Evolutionary conservation across 176 grass and related monocot species (phyloP).

Genomic region (Tillandsia leiboldiana): DNA sequence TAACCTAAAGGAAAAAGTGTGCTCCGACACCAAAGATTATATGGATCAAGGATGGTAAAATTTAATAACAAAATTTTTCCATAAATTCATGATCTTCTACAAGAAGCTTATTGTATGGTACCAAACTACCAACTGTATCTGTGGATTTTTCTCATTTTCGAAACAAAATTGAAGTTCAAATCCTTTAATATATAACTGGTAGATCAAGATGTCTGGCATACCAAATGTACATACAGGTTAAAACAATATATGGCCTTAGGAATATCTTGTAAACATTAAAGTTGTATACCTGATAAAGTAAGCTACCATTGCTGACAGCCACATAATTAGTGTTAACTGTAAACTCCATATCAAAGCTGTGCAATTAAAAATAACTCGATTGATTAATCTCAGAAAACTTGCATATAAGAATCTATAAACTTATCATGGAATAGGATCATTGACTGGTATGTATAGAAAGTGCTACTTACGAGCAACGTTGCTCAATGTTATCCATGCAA

Average conservation of each 20-base stretch:
- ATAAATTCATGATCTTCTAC: too few relatives aligned
- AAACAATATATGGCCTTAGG: neutral
- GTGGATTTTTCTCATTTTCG: too few relatives aligned
- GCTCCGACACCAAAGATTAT: too few relatives aligned
- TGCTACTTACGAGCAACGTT: conserved; percentile 69
- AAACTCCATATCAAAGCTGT: conserved; percentile 96
- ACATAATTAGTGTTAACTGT: conserved; percentile 69
- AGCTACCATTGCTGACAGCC: conserved; percentile 83
- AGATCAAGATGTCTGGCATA: too few relatives aligned
- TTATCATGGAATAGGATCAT: conserved; percentile 9
- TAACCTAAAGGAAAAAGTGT: too few relatives aligned
- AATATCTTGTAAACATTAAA: neutral
- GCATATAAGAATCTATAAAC: conserved; percentile 23
- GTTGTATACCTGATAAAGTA: conserved; percentile 78
- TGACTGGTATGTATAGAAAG: conserved; percentile 9
- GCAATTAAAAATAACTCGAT: conserved; percentile 17
- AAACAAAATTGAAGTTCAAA: too few relatives aligned
- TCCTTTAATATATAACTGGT: too few relatives aligned
- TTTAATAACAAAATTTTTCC: too few relatives aligned
- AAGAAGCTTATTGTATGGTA: too few relatives aligned
- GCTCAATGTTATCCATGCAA: conserved; percentile 58
- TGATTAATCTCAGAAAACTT: conserved; percentile 4
- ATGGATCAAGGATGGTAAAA: too few relatives aligned
- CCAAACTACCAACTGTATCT: too few relatives aligned
- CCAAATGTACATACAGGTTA: neutral